These are phyloP conservation scores for Debaryomyces nepalensis DNA, from an alignment of 1,139 yeast species.

Conservation along the genomic window DNA sequence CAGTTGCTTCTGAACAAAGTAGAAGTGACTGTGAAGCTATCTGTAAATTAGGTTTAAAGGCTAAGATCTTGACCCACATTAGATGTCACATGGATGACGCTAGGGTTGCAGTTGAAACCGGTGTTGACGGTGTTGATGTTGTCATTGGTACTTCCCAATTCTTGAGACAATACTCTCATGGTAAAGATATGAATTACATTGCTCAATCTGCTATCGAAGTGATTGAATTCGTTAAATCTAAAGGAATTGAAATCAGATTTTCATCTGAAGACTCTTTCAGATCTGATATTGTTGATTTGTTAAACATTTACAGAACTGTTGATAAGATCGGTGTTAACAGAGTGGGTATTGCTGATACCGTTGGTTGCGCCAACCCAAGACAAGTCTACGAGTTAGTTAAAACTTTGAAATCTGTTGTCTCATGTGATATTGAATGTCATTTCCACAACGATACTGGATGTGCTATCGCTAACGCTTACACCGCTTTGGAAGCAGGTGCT, in stretches of 20 bases:
- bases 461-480: slow-evolving; percentile 98
- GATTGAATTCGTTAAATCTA: slow-evolving; percentile 94
- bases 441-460: slow-evolving; percentile 99
- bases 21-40: slow-evolving; percentile 95
- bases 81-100: slow-evolving; percentile 99
- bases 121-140: slow-evolving; percentile 98
- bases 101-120: slow-evolving; percentile 93
- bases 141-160: slow-evolving; percentile 98
- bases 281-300: slow-evolving; percentile 92
- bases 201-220: slow-evolving; percentile 97
- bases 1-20: slow-evolving; percentile 96
- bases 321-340: slow-evolving; percentile 98
- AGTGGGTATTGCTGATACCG: slow-evolving; percentile 99
- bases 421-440: slow-evolving; percentile 97
- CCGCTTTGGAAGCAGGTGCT: slow-evolving; percentile 98
- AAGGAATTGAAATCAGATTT: slow-evolving; percentile 96
- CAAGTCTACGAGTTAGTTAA: slow-evolving; percentile 96
- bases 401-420: slow-evolving; percentile 89
- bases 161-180: slow-evolving; percentile 92
- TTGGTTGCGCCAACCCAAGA: slow-evolving; percentile 98
- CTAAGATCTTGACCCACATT: slow-evolving; percentile 89
- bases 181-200: slow-evolving; percentile 98
- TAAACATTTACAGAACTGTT: slow-evolving; percentile 95
- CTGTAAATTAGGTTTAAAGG: slow-evolving; percentile 94
- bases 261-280: slow-evolving; percentile 98